Base-by-base conservation (phyloP, 495 filamentous ascomycete species). In the Tuber borchii region DNA sequence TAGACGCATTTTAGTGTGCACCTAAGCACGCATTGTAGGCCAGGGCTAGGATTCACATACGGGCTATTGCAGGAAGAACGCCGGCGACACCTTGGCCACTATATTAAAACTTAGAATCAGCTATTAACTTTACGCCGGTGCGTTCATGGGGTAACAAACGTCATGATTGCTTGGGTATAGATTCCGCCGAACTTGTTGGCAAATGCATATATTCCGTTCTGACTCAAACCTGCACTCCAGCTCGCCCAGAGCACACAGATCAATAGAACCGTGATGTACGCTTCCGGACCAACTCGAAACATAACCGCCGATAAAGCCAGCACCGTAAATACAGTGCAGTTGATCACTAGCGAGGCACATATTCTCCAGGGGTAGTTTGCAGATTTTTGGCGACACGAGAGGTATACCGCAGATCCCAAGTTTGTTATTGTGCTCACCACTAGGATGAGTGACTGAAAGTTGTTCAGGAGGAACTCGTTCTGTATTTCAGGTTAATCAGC, bases 101-200 rank as follows among this genome's bases (percentile, higher is more conserved):
- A 70, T 48, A 40, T 26, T 71, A 16, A 72, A 72, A 51, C 37
- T 22, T 42, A 43, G 20, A 9, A 74, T 78, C 34, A 81, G 78
- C 22, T 46, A 26, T 51, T 9, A 19, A 6, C 20, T 44, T 42
- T 37, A 46, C 19, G 3, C 20, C 31, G 14, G 17, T 22, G 22
- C 0, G 34, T 7, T 14, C 43, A 3, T 12, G n/a, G 65, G 51
- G 43, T 43, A 73, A 75, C 72, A 26, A n/a, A 82, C 80, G 90
- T 90, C 96, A 99, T 98, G 83, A 98, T 94, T 31, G 91, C 95
- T 84, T 97, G 94, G 71, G 92, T 97, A 85, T 97, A 98, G 79
- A 93, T 90, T 22, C 91, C 88, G 31, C 90, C 93, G 78, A 97
- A 97, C 42, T 91, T 91, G 12, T 93, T 88, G 17, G 93, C 94